These are phyloP conservation scores for Hyaloscypha finlandica DNA, from an alignment of 495 filamentous ascomycete species.

Conservation along the genomic window DNA sequence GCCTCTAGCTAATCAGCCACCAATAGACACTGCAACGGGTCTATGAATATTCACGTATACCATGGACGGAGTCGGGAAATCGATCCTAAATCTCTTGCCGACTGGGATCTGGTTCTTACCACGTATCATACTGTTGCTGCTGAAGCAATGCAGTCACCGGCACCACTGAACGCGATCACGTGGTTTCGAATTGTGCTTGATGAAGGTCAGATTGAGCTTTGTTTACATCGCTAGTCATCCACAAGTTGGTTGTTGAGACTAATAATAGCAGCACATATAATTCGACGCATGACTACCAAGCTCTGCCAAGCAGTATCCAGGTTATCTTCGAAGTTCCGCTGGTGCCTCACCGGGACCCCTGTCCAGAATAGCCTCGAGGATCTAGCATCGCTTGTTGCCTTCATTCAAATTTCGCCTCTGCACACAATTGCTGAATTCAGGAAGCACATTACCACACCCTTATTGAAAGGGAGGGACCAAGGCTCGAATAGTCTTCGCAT, in stretches of 20 bases:
- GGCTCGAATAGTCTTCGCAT: conserved; percentile 36
- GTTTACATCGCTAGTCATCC: background rate
- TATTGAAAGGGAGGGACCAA: conserved; percentile 26
- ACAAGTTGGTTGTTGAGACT: background rate
- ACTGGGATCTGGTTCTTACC: conserved; percentile 76
- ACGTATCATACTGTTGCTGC: conserved; percentile 56
- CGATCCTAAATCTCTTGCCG: conserved; percentile 55
- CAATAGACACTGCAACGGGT: conserved; percentile 19
- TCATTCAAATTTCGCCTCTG: conserved; percentile 45
- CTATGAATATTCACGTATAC: conserved; percentile 63
- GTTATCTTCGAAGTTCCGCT: conserved; percentile 69
- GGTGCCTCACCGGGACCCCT: conserved; percentile 81
- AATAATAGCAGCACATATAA: conserved; percentile 56
- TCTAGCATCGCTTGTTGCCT: conserved; percentile 46
- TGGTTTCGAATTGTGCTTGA: conserved; percentile 89
- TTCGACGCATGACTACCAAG: conserved; percentile 75
- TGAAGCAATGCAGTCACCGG: conserved; percentile 33
- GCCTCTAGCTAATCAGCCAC: background rate
- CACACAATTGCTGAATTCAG: conserved; percentile 36
- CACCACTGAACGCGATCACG: conserved; percentile 58
- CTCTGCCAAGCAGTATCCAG: conserved; percentile 63
- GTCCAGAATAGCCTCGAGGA: conserved; percentile 60
- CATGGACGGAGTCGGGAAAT: conserved; percentile 56
- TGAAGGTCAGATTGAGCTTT: conserved; percentile 54
- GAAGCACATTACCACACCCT: conserved; percentile 34